Percentiles rank a stretch among this genome's conserved stretches.
These are phyloP conservation scores for Vicia villosa DNA, from an alignment of 306 rosid genomes.

Conservation along the genomic window DNA sequence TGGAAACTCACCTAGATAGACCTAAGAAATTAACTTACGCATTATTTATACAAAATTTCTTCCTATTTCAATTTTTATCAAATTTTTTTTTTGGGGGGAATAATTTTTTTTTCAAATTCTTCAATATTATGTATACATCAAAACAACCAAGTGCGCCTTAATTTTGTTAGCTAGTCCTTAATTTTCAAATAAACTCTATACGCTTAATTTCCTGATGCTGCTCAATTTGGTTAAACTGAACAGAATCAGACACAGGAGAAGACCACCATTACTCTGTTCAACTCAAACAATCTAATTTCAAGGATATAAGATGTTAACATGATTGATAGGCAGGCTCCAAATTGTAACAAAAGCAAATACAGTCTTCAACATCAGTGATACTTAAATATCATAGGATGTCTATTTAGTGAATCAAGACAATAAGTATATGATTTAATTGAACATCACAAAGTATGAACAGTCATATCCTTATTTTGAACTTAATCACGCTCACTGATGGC, in stretches of 20 bases:
- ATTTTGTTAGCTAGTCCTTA: too few relatives aligned
- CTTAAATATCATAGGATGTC: conserved; percentile 21
- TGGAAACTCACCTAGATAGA: too few relatives aligned
- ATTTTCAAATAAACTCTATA: too few relatives aligned
- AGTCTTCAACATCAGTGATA: conserved; percentile 23
- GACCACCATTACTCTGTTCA: neutral
- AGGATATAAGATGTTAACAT: neutral
- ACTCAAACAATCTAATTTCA: neutral
- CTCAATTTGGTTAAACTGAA: neutral
- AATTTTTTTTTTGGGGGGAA: too few relatives aligned
- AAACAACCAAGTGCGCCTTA: too few relatives aligned
- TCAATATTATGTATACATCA: too few relatives aligned
- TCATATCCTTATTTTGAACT: conserved; percentile 41
- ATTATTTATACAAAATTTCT: too few relatives aligned
- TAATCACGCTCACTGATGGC: conserved; percentile 98
- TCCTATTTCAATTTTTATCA: too few relatives aligned
- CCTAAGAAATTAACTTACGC: too few relatives aligned
- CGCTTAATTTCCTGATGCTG: too few relatives aligned
- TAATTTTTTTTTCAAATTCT: too few relatives aligned
- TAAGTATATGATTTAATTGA: conserved; percentile 27
- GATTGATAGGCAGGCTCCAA: conserved; percentile 24
- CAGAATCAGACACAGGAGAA: neutral
- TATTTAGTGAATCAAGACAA: conserved; percentile 7
- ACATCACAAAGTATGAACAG: conserved; percentile 29
- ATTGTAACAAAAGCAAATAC: conserved; percentile 13